phyloP scores from a whole-genome alignment of 2,329 filamentous ascomycete species.

The Colletotrichum sp. region DNA sequence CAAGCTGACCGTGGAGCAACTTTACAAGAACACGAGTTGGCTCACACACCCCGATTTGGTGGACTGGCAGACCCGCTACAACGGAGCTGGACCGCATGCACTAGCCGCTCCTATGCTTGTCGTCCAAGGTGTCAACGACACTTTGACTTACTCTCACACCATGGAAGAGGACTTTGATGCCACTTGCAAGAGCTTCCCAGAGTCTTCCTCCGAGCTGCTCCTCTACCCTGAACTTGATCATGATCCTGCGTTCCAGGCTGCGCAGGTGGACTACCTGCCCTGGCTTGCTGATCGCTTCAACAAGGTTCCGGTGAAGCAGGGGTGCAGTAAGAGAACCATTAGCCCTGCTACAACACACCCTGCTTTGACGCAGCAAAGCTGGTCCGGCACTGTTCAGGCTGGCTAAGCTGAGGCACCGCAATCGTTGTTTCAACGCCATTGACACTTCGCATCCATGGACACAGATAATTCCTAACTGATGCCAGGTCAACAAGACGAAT shows the following conservation, averaged over 20 bases:
- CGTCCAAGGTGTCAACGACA: constrained; percentile 24
- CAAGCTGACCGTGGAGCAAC: background rate
- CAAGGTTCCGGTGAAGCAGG: background rate
- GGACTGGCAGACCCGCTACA: background rate
- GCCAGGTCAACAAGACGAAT: too few relatives aligned
- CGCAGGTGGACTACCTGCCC: constrained; percentile 1
- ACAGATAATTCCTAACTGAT: background rate
- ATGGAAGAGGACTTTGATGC: background rate
- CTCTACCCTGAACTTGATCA: background rate
- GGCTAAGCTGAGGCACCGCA: background rate
- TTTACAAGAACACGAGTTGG: constrained; percentile 19
- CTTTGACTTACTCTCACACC: constrained; percentile 7
- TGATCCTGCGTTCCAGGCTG: background rate
- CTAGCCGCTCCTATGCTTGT: constrained; percentile 27
- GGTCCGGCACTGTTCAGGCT: background rate
- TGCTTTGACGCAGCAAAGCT: background rate
- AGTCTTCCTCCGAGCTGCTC: background rate
- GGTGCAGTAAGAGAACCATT: background rate
- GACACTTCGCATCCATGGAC: too few relatives aligned
- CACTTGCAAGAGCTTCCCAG: background rate
- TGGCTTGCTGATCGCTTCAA: constrained; percentile 13
- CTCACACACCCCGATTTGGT: background rate
- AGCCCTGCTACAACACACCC: background rate
- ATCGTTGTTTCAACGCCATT: background rate
- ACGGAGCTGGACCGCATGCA: constrained; percentile 23